phyloP scores from a whole-genome alignment of 345 rosid genomes.

The Boechera retrofracta region DNA sequence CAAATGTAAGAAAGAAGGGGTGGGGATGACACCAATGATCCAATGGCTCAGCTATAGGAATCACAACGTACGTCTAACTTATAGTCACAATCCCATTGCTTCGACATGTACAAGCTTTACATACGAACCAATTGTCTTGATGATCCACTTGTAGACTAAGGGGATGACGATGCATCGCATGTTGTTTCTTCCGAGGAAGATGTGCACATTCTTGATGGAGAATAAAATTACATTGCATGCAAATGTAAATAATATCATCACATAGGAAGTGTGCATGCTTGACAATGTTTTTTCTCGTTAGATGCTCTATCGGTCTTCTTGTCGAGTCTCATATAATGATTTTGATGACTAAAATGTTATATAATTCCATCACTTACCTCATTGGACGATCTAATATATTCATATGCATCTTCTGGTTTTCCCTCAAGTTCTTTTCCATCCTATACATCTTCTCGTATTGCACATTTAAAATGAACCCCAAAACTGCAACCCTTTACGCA shows the following conservation, averaged over 20 bases:
- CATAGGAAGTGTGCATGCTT: slow-evolving; percentile 32
- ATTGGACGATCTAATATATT: background rate
- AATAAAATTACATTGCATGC: slow-evolving; percentile 32
- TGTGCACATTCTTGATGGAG: slow-evolving; percentile 42
- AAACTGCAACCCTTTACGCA: slow-evolving; percentile 24
- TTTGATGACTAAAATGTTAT: slow-evolving; percentile 26
- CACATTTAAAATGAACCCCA: slow-evolving; percentile 38
- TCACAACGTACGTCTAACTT: background rate
- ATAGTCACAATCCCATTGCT: background rate
- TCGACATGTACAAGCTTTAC: accelerated
- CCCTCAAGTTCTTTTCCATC: slow-evolving; percentile 29
- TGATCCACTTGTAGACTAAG: background rate
- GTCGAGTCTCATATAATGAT: slow-evolving; percentile 27
- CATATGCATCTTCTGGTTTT: background rate
- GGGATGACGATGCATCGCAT: slow-evolving; percentile 13
- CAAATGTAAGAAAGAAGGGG: background rate
- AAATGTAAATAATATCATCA: slow-evolving; percentile 26
- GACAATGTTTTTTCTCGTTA: background rate
- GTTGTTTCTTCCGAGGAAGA: slow-evolving; percentile 26
- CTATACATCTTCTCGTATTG: slow-evolving; percentile 23
- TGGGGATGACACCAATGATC: background rate
- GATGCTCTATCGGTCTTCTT: background rate
- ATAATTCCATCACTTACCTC: slow-evolving; percentile 12
- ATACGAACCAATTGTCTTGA: background rate
- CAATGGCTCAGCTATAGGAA: slow-evolving; percentile 15